Conservation (phyloP, 768 basidiomycete species). For the Lactarius hengduanensis region DNA sequence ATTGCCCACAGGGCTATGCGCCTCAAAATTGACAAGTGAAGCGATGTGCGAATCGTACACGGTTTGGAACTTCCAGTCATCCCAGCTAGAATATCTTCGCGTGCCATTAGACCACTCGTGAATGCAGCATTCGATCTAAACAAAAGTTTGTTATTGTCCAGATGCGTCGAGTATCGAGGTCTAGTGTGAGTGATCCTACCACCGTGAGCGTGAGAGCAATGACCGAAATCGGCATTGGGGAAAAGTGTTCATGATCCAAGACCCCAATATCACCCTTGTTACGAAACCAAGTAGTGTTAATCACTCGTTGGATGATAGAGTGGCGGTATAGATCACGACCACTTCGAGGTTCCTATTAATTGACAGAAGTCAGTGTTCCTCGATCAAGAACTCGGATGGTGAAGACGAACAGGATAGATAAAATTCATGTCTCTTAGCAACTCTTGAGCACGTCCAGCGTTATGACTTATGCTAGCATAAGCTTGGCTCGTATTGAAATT, state of each 20-base stretch:
- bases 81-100: not conserved
- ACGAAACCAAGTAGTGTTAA: constrained; percentile 2
- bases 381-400: not conserved
- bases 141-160: too few species aligned
- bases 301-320: constrained; percentile 5
- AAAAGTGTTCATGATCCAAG: not conserved
- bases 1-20: not conserved
- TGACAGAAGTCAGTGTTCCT: not conserved
- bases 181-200: too few species aligned
- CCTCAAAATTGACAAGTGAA: not conserved
- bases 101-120: not conserved
- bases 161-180: too few species aligned
- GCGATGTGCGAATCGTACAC: not conserved
- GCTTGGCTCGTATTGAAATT: constrained; percentile 5
- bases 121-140: not conserved
- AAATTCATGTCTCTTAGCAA: constrained; percentile 18
- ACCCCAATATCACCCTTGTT: constrained; percentile 1
- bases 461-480: not conserved
- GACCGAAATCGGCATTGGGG: not conserved
- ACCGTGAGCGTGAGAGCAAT: not conserved
- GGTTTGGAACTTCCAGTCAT: not conserved
- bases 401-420: constrained; percentile 4
- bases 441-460: not conserved
- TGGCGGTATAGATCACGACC: not conserved
- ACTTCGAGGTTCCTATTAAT: not conserved